These are phyloP conservation scores for Xylaria arbuscula DNA, from an alignment of 2,329 filamentous ascomycete species.

Conservation along the genomic window DNA sequence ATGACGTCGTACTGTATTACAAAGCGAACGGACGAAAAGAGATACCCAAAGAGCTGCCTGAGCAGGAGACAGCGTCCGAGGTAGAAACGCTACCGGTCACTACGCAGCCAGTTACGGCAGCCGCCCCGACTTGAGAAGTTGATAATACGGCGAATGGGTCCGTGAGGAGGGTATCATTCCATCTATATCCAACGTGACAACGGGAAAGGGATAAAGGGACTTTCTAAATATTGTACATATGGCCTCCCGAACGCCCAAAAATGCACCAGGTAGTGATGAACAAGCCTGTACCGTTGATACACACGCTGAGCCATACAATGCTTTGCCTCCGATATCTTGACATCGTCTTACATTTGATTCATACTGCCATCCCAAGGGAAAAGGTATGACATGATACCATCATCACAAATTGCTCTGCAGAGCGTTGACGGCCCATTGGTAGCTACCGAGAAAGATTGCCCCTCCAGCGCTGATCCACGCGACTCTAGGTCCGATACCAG, in stretches of 20 bases:
- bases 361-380: slow-evolving; percentile 15
- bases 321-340: slow-evolving; percentile 14
- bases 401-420: slow-evolving; percentile 59
- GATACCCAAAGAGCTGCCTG: slow-evolving; percentile 55
- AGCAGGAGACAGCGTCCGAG: slow-evolving; percentile 39
- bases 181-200: slow-evolving; percentile 42
- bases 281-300: slow-evolving; percentile 25
- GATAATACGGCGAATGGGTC: slow-evolving; percentile 14
- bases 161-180: slow-evolving; percentile 46
- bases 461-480: slow-evolving; percentile 96
- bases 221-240: slow-evolving; percentile 38
- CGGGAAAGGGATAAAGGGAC: slow-evolving; percentile 10
- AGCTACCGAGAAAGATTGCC: slow-evolving; percentile 92
- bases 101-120: slow-evolving; percentile 37
- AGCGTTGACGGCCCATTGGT: slow-evolving; percentile 87
- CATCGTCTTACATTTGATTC: slow-evolving; percentile 14
- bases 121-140: slow-evolving; percentile 32
- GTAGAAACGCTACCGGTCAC: slow-evolving; percentile 28
- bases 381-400: slow-evolving; percentile 11
- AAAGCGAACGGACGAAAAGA: slow-evolving; percentile 88
- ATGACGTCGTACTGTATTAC: slow-evolving; percentile 90
- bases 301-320: slow-evolving; percentile 21
- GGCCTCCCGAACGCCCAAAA: slow-evolving; percentile 29
- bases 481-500: slow-evolving; percentile 81
- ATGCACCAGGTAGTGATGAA: slow-evolving; percentile 26